Percentiles rank a stretch among this genome's conserved stretches.
phyloP scores from a whole-genome alignment of 441 rosid species.

The Bocquillonia castaneifolia region DNA sequence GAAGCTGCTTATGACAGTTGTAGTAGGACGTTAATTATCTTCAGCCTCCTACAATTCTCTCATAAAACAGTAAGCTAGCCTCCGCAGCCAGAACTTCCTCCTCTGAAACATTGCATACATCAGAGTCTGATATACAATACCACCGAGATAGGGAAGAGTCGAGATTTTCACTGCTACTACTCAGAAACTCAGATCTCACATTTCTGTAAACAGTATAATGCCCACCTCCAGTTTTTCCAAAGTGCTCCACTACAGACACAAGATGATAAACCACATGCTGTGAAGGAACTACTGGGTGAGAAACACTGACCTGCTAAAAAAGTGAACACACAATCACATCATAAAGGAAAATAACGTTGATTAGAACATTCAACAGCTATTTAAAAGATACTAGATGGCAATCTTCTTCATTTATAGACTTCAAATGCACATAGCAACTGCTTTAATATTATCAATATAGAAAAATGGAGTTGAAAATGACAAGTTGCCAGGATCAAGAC shows the following conservation, averaged over 20 bases:
- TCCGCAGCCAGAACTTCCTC: conserved; percentile 70
- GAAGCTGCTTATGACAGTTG: neutral
- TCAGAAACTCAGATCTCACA: conserved; percentile 23
- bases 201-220: conserved; percentile 84
- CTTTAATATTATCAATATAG: neutral
- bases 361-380: neutral
- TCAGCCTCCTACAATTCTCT: conserved; percentile 41
- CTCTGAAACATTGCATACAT: conserved; percentile 52
- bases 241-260: conserved; percentile 78
- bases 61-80: conserved; percentile 85
- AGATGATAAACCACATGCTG: conserved; percentile 42
- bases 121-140: conserved; percentile 78
- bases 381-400: conserved; percentile 9
- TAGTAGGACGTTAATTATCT: neutral
- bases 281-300: conserved; percentile 15
- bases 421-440: neutral
- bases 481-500: neutral
- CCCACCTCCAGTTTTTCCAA: conserved; percentile 70
- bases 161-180: conserved; percentile 21
- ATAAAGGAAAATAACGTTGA: neutral
- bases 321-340: conserved; percentile 3
- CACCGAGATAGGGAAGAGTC: conserved; percentile 35
- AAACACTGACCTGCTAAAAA: conserved; percentile 27
- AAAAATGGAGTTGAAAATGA: neutral
- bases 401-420: neutral